Conservation (phyloP, 495 filamentous ascomycete species). For the Lophiotrema nucula region DNA sequence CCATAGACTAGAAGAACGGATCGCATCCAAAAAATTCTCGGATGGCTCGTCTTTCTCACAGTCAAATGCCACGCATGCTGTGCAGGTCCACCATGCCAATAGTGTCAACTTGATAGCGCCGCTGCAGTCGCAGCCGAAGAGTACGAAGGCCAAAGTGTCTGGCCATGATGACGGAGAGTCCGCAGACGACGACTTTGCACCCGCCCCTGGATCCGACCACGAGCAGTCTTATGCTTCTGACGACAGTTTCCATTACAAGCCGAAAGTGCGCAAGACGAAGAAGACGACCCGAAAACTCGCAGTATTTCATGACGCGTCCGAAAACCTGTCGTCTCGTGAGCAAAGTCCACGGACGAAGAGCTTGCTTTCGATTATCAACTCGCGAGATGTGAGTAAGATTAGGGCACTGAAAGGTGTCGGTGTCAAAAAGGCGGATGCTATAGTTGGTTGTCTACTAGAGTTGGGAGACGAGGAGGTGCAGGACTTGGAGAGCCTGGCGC, state of each 20-base stretch:
- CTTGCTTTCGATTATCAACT: conserved; percentile 83
- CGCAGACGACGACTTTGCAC: conserved; percentile 46
- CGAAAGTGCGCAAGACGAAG: conserved; percentile 35
- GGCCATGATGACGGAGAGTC: conserved; percentile 40
- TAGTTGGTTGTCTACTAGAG: conserved; percentile 56
- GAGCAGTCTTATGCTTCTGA: conserved; percentile 42
- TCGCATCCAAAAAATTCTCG: conserved; percentile 48
- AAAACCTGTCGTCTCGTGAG: conserved; percentile 9
- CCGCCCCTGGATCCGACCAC: conserved; percentile 23
- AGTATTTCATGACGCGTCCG: conserved; percentile 35
- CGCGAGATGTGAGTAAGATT: conserved; percentile 67
- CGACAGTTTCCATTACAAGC: conserved; percentile 45
- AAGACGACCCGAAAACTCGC: conserved; percentile 33
- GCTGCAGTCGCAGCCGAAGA: background rate
- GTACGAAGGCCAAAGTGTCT: background rate
- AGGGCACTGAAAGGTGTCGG: conserved; percentile 68
- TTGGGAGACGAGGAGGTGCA: conserved; percentile 49
- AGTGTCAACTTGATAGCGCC: conserved; percentile 1
- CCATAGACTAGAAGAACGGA: conserved; percentile 59
- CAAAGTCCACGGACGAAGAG: conserved; percentile 67
- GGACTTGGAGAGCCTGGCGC: conserved; percentile 52
- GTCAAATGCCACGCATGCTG: background rate
- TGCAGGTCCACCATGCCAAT: background rate
- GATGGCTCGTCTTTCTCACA: background rate
- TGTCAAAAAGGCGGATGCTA: conserved; percentile 62